Evolutionary conservation across 2,329 filamentous ascomycete genomes (phyloP), one percentile per base, ranked within the genome.

Genomic region (Aspergillus sp.): DNA sequence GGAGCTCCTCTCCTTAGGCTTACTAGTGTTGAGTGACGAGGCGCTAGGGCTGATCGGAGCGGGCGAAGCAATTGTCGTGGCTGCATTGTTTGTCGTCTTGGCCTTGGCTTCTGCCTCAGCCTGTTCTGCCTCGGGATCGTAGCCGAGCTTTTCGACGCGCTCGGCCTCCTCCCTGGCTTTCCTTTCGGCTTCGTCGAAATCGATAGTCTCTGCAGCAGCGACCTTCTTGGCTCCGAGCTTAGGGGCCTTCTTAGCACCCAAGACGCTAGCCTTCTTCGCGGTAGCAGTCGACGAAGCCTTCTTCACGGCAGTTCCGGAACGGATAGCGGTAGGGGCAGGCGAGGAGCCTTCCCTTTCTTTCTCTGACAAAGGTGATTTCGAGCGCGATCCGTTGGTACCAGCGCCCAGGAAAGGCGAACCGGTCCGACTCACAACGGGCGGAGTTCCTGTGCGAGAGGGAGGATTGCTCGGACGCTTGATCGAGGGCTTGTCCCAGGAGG

Each of bases 161-260:
- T 97, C 93, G 2, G 90, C 93, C 69, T 98, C 93, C 69, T 97
- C 93, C 68, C 91, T 94, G 39, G 93, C 93, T 72, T 94, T 95
- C 69, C 87, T 88, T 75, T 98, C 93, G 3, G 90, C 93, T 67
- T 91, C 93, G 54, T 98, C 93, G 61, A 98, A 98, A 72, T 98
- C 91, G 52, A 98, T 90, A 8, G 82, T 72, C 55, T 90, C 86
- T 41, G 75, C 78, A 30, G 73, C 72, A 3, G 77, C 80, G 32
- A 94, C 80, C 75, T 97, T 97, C 80, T 97, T 97, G 29, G 83
- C 91, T 33, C 91, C 93, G 7, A 97, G 77, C 73, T 94, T 94
- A 40, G 79, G 75, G 5, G 76, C 77, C 74, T 90, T 93, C 75
- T 91, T 93, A 30, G 85, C 85, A 49, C 86, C 86, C 27, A 94